A percentile compares a stretch with the other conserved stretches of the same genome.
Conservation (phyloP, 164 flowering plant genomes). For the Buxus sempervirens region DNA sequence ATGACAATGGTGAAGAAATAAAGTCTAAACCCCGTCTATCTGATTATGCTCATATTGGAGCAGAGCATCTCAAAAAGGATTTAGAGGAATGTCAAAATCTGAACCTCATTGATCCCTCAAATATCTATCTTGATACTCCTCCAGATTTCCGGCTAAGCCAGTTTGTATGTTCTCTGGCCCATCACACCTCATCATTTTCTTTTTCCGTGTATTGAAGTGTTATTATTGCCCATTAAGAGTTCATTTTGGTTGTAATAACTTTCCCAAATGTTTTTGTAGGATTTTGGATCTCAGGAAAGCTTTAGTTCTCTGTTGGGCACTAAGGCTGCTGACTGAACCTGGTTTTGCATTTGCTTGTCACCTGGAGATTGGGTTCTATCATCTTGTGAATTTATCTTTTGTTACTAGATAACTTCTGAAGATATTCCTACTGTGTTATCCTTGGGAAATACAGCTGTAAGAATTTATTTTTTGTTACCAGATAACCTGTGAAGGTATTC, state of each 20-base stretch:
- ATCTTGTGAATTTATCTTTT: no score
- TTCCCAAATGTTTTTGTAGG: conserved; percentile 41
- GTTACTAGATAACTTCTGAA: no score
- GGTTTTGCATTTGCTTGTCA: neutral
- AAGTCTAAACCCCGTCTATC: conserved; percentile 40
- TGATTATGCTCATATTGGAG: conserved; percentile 68
- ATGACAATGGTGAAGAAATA: conserved; percentile 26
- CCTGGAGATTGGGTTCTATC: neutral
- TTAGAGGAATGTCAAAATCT: conserved; percentile 67
- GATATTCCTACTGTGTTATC: no score
- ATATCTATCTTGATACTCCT: conserved; percentile 67
- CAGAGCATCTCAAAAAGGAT: conserved; percentile 69
- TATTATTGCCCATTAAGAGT: neutral
- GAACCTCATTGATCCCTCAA: conserved; percentile 49
- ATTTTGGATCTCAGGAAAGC: conserved; percentile 84
- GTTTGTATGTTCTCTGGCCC: conserved; percentile 45
- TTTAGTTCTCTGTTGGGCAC: conserved; percentile 45
- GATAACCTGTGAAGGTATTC: no score
- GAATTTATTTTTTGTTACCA: no score
- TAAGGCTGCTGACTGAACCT: conserved; percentile 22
- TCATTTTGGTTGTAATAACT: neutral
- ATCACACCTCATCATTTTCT: neutral
- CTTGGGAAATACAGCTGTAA: no score
- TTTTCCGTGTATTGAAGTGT: neutral
- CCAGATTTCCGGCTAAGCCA: conserved; percentile 92